Percentiles rank a stretch among this genome's conserved stretches.
These are phyloP conservation scores for Amylostereum areolatum DNA, from an alignment of 1,284 basidiomycete genomes.

Conservation along the genomic window DNA sequence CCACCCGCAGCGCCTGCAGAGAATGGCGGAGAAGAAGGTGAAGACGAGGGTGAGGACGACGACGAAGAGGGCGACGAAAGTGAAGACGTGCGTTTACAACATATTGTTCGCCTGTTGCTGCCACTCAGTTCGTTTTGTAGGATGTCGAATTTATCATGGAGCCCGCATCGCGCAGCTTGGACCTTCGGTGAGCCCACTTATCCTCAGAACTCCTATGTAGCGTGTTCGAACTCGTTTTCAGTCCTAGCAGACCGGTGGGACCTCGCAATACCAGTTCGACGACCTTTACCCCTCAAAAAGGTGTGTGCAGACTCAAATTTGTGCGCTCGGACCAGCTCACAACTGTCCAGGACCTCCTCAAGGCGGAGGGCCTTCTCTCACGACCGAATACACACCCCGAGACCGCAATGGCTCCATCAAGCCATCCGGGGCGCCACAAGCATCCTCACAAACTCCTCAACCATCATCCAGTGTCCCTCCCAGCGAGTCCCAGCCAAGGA, in stretches of 20 bases:
- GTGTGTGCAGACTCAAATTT: slow-evolving; percentile 19
- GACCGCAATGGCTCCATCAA: slow-evolving; percentile 48
- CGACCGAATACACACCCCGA: slow-evolving; percentile 89
- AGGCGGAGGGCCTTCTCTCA: slow-evolving; percentile 58
- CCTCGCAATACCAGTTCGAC: slow-evolving; percentile 23
- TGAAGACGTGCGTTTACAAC: slow-evolving; percentile 35
- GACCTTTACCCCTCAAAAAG: slow-evolving; percentile 33
- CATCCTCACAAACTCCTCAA: slow-evolving; percentile 13
- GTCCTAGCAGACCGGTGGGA: slow-evolving; percentile 21
- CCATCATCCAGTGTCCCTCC: slow-evolving; percentile 10
- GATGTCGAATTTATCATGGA: slow-evolving; percentile 82
- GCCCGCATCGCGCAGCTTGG: slow-evolving; percentile 58
- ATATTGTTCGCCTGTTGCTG: background rate
- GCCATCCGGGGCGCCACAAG: slow-evolving; percentile 19
- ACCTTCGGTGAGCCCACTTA: slow-evolving; percentile 51
- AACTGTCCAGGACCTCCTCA: slow-evolving; percentile 15
- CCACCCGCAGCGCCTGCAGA: background rate
- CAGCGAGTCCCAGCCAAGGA: slow-evolving; percentile 1
- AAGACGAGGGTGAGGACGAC: slow-evolving; percentile 34
- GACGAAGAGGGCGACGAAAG: slow-evolving; percentile 29
- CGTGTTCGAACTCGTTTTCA: slow-evolving; percentile 12
- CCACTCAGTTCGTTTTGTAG: slow-evolving; percentile 26
- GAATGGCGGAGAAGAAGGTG: slow-evolving; percentile 9
- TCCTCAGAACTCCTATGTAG: background rate
- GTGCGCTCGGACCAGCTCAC: background rate